phyloP scores from a whole-genome alignment of 108 stramenopile genomes.

The Cyclostephanos invisitatus region DNA sequence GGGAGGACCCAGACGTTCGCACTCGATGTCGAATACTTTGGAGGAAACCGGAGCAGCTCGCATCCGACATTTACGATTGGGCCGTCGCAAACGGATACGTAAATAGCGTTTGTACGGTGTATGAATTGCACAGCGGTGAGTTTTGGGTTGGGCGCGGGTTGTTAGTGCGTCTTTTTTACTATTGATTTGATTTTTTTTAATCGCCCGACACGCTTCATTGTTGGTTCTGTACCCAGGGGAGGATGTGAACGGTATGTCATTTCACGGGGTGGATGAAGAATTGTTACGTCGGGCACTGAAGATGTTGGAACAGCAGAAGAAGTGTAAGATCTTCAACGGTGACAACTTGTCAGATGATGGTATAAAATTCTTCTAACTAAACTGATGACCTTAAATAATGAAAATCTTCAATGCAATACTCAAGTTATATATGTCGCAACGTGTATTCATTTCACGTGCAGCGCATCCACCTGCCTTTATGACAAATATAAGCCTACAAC shows the following conservation, averaged over 20 bases:
- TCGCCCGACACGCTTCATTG: not conserved
- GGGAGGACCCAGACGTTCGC: conserved; percentile 64
- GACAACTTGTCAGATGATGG: conserved; percentile 86
- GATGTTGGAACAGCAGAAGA: conserved; percentile 80
- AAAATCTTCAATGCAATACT: too few species aligned
- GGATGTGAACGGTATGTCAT: conserved; percentile 87
- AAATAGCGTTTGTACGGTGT: conserved; percentile 79
- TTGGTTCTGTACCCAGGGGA: conserved; percentile 52
- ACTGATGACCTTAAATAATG: too few species aligned
- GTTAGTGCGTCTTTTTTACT: not conserved
- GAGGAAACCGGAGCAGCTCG: conserved; percentile 86
- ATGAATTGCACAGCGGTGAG: conserved; percentile 79
- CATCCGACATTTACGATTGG: conserved; percentile 87
- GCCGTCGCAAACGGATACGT: conserved; percentile 73
- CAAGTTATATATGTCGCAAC: too few species aligned
- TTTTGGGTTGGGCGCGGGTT: not conserved
- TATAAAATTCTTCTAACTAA: conserved; percentile 77
- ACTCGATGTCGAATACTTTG: conserved; percentile 82
- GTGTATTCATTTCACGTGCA: too few species aligned
- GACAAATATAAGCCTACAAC: too few species aligned
- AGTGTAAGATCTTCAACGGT: conserved; percentile 81
- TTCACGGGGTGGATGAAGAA: conserved; percentile 87
- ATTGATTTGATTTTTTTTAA: not conserved
- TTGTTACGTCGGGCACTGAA: conserved; percentile 73
- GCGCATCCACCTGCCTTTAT: too few species aligned